phyloP scores from a whole-genome alignment of 768 basidiomycete genomes.

The Leucosporidium yakuticum region DNA sequence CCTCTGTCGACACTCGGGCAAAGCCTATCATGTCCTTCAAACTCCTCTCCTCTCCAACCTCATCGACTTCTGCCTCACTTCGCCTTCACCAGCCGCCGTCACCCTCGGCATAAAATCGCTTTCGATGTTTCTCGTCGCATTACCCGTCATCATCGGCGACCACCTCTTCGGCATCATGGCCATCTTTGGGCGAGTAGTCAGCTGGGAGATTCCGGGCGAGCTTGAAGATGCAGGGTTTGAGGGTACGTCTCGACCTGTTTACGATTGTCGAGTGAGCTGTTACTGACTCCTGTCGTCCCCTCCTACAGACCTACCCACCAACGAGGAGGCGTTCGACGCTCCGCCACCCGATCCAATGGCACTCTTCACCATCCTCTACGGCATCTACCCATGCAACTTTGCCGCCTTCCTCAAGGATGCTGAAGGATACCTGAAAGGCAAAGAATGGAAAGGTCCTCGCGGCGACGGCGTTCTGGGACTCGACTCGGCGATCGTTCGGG shows the following conservation, averaged over 20 bases:
- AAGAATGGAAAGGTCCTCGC: slow-evolving; percentile 55
- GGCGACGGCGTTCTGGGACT: slow-evolving; percentile 57
- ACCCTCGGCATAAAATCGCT: slow-evolving; percentile 35
- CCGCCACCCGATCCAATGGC: slow-evolving; percentile 54
- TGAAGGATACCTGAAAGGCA: slow-evolving; percentile 56
- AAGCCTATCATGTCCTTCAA: slow-evolving; percentile 26
- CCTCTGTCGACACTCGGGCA: slow-evolving; percentile 26
- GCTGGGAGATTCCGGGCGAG: slow-evolving; percentile 35
- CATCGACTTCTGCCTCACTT: slow-evolving; percentile 34
- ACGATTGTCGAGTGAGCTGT: background rate
- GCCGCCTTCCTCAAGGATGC: slow-evolving; percentile 71
- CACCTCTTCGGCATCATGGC: slow-evolving; percentile 36
- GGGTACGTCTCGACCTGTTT: background rate
- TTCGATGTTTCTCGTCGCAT: slow-evolving; percentile 29
- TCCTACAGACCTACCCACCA: background rate
- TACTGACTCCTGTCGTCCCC: background rate
- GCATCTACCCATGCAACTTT: slow-evolving; percentile 83
- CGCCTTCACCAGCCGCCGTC: slow-evolving; percentile 36
- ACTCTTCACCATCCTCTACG: slow-evolving; percentile 76
- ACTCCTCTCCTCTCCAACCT: slow-evolving; percentile 33
- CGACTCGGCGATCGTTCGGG: slow-evolving; percentile 63
- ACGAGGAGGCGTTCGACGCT: slow-evolving; percentile 13
- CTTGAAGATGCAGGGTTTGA: background rate
- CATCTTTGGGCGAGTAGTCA: slow-evolving; percentile 39
- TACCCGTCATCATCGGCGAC: slow-evolving; percentile 33